phyloP scores from a whole-genome alignment of 179 eudicot species.

The Sideroxylon spinosum region DNA sequence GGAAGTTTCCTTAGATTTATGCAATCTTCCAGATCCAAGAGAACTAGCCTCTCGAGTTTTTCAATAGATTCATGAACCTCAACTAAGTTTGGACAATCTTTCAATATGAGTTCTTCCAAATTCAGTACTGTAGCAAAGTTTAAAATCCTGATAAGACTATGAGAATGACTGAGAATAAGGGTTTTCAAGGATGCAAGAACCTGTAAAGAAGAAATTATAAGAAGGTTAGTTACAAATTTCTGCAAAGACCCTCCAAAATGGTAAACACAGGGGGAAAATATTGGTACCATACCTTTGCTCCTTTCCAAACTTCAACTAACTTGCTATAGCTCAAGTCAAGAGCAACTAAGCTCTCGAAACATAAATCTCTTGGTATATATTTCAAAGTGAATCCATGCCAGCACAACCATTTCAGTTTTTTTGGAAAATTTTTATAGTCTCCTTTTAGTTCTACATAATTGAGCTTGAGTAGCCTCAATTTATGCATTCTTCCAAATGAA shows the following conservation, averaged over 20 bases:
- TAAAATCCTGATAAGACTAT: neutral
- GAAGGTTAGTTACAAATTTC: neutral
- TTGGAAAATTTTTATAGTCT: conserved; percentile 3
- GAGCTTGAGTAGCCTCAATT: conserved; percentile 11
- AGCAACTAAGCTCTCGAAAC: conserved; percentile 1
- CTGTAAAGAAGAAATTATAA: neutral
- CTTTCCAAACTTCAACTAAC: neutral
- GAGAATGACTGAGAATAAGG: conserved; percentile 15
- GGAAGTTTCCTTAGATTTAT: conserved; percentile 10
- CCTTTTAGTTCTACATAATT: neutral
- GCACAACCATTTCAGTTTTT: conserved; percentile 8
- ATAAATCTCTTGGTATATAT: conserved; percentile 9
- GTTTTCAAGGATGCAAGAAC: neutral
- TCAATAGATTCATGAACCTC: conserved; percentile 21
- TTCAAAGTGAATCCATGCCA: conserved; percentile 14
- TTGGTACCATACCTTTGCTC: conserved; percentile 10
- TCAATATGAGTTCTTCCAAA: conserved; percentile 9
- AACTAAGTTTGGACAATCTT: conserved; percentile 3
- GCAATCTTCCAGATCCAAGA: conserved; percentile 3
- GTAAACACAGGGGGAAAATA: neutral
- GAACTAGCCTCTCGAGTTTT: neutral
- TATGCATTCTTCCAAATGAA: conserved; percentile 10
- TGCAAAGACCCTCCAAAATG: too few relatives aligned
- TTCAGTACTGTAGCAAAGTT: neutral
- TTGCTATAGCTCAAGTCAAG: conserved; percentile 19